Evolutionary conservation across 2,329 filamentous ascomycete species (phyloP).

Genomic region (Aspergillus luchuensis): DNA sequence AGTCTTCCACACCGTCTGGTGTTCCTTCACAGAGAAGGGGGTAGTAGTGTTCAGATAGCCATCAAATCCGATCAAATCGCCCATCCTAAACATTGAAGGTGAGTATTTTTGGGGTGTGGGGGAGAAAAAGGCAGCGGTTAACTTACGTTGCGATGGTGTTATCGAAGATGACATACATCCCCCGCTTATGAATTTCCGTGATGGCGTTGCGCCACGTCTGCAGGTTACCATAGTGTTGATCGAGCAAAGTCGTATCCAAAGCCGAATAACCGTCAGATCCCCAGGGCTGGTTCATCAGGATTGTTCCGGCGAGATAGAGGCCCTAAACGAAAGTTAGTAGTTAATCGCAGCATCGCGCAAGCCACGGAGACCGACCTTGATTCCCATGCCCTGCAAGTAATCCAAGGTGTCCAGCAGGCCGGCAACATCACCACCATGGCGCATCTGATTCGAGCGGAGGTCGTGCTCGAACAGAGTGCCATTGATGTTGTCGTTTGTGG

Average conservation of each 20-base stretch:
- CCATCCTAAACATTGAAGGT: constrained; percentile 40
- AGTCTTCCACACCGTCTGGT: constrained; percentile 59
- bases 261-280: constrained; percentile 61
- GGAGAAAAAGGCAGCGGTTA: neutral
- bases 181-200: constrained; percentile 58
- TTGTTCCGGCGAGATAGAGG: constrained; percentile 62
- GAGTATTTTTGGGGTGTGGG: neutral
- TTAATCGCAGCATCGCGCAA: neutral
- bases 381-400: constrained; percentile 65
- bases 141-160: constrained; percentile 64
- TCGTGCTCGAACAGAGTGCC: constrained; percentile 63
- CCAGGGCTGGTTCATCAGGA: constrained; percentile 66
- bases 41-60: constrained; percentile 50
- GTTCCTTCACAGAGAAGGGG: constrained; percentile 56
- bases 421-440: constrained; percentile 61
- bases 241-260: constrained; percentile 63
- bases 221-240: constrained; percentile 62
- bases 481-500: constrained; percentile 64
- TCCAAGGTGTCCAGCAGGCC: constrained; percentile 63
- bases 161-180: constrained; percentile 67
- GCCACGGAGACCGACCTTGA: constrained; percentile 48
- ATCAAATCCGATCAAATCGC: constrained; percentile 58
- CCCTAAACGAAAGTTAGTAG: constrained; percentile 40
- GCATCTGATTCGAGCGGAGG: constrained; percentile 60
- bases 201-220: constrained; percentile 59